Evolutionary conservation across 1,284 basidiomycete species (phyloP), one percentile per base, ranked within the genome.

Genomic region (Ceratobasidium sp.): DNA sequence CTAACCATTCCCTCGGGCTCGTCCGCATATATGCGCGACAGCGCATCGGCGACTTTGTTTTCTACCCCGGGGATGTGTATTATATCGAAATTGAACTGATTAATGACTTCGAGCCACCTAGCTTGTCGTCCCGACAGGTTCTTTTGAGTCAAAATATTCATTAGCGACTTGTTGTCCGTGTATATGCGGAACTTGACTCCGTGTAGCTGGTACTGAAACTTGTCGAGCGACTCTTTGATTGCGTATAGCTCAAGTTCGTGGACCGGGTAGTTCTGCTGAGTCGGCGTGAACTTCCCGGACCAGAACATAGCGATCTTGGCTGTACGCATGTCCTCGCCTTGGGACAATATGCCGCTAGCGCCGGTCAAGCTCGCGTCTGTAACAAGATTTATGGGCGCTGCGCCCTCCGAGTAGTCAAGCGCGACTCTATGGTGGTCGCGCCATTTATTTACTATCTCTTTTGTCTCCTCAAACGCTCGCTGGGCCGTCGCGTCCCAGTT

Each of bases 171-270:
- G 62, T 87, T 85, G 68, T 87, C 86, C 0, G 84, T 85, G 5
- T 80, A 81, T 1, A 84, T 81, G 0, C 77, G 75, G 66, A 86
- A 85, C 1, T 81, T 78, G 1, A 78, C 75, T 9, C 86, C 86
- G 0, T 88, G 54, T 0, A 88, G 80, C 20, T 85, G 82, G 0
- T 80, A 64, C 0, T 81, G 42, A 84, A 85, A 89, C 52, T 85
- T 86, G 28, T 83, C 81, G 0, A 87, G 78, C 0, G 83, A 84
- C 80, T 86, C 84, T 0, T 87, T 77, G 0, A 87, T 84, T 0
- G 84, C 86, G 1, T 87, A 77, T 0, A 84, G 83, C 66, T 88
- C 86, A 3, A 82, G 84, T 62, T 88, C 81, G 62, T 87, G 85
- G 0, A 86, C 82, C 0, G 84, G 83, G 64, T 87, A 87, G 50